These are phyloP conservation scores for Ceraceosorus guamensis DNA, from an alignment of 1,284 basidiomycete species.

Conservation along the genomic window DNA sequence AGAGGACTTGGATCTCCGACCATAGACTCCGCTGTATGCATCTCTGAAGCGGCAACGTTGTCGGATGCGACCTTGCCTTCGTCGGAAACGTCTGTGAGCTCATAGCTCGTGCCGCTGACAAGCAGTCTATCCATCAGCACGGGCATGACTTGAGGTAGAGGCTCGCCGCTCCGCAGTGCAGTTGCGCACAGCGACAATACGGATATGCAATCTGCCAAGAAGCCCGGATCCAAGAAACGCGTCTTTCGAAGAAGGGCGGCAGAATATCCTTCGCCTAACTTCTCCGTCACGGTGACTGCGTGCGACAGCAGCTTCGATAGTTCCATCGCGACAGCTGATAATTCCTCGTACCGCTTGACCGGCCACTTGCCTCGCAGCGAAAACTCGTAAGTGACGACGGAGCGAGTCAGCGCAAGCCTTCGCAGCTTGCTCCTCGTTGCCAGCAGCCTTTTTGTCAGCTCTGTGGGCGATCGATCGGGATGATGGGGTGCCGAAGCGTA, in stretches of 20 bases:
- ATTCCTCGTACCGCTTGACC: slow-evolving; percentile 26
- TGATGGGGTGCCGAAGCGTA: slow-evolving; percentile 28
- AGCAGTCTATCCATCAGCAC: slow-evolving; percentile 10
- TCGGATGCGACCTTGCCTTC: too few relatives aligned
- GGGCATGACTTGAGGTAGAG: slow-evolving; percentile 60
- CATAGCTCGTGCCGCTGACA: slow-evolving; percentile 49
- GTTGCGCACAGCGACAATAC: slow-evolving; percentile 52
- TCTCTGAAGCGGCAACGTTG: slow-evolving; percentile 8
- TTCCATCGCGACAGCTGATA: slow-evolving; percentile 29
- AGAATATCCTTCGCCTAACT: slow-evolving; percentile 25
- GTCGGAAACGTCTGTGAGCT: neutral
- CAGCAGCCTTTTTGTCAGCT: neutral
- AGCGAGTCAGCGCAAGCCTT: slow-evolving; percentile 49
- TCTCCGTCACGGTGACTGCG: slow-evolving; percentile 20
- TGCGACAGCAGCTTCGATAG: slow-evolving; percentile 57
- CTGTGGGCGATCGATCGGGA: slow-evolving; percentile 1
- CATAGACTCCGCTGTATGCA: slow-evolving; percentile 1
- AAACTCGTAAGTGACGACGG: slow-evolving; percentile 46
- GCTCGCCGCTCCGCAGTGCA: slow-evolving; percentile 65
- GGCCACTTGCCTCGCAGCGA: slow-evolving; percentile 45
- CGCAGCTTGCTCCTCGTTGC: slow-evolving; percentile 32
- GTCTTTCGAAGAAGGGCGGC: slow-evolving; percentile 67
- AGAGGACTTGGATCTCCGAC: too few relatives aligned
- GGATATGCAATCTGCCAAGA: slow-evolving; percentile 61
- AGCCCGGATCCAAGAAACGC: slow-evolving; percentile 67